A percentile compares a stretch with the other conserved stretches of the same genome.
Evolutionary conservation across 352 stramenopile species (phyloP).

Genomic region (Blastocystis sp.): DNA sequence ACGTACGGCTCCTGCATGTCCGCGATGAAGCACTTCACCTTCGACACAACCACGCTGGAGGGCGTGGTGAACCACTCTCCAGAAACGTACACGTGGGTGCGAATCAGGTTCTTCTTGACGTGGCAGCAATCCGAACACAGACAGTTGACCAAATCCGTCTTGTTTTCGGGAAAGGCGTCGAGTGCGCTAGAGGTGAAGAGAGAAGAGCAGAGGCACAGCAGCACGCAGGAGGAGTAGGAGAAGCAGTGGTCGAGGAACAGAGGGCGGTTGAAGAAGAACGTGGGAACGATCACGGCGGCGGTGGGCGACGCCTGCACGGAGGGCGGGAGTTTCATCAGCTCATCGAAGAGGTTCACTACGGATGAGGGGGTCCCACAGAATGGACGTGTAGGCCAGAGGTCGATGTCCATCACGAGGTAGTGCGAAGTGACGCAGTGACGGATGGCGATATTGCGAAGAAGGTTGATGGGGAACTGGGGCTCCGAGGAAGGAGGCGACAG

Average conservation of each 20-base stretch:
- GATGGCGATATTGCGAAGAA: slow-evolving; percentile 63
- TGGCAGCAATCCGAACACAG: background rate
- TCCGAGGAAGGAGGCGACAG: background rate
- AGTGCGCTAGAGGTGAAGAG: background rate
- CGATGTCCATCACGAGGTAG: slow-evolving; percentile 64
- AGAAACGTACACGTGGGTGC: slow-evolving; percentile 50
- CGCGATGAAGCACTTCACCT: slow-evolving; percentile 34
- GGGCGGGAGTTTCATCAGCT: slow-evolving; percentile 13
- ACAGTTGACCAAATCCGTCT: slow-evolving; percentile 18
- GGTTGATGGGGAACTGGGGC: slow-evolving; percentile 46
- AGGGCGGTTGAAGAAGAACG: slow-evolving; percentile 58
- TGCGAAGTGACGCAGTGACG: slow-evolving; percentile 14
- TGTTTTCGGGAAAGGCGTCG: slow-evolving; percentile 16
- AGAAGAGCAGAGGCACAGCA: background rate
- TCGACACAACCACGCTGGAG: background rate
- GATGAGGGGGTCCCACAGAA: background rate
- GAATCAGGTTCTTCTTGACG: slow-evolving; percentile 14
- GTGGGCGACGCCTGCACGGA: background rate
- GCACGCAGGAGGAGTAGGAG: slow-evolving; percentile 4
- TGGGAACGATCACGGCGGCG: slow-evolving; percentile 26
- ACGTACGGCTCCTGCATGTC: slow-evolving; percentile 68
- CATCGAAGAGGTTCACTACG: background rate
- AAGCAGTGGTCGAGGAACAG: slow-evolving; percentile 15
- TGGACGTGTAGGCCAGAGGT: slow-evolving; percentile 47
- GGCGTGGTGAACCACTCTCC: slow-evolving; percentile 16